A percentile compares a stretch with the other conserved stretches of the same genome.
Conservation (phyloP, 1,139 yeast species). For the Suhomyces taliae region DNA sequence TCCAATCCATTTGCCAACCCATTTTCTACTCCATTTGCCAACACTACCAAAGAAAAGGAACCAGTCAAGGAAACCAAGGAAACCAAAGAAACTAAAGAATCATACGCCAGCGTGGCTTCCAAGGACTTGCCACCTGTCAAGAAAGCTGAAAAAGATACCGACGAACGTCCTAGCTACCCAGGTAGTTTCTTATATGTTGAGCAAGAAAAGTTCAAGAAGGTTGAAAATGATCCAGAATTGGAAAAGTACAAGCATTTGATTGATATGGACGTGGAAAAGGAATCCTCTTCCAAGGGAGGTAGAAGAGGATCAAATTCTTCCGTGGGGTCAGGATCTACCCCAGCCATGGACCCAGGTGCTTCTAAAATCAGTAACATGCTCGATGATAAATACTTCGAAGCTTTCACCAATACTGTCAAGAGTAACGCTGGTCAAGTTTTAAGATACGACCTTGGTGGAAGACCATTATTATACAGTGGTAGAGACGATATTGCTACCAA, state of each 20-base stretch:
- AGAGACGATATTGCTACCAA: constrained; percentile 53
- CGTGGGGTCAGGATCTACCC: constrained; percentile 21
- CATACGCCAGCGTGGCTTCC: constrained; percentile 29
- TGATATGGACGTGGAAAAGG: constrained; percentile 35
- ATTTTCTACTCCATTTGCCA: constrained; percentile 20
- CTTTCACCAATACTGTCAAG: constrained; percentile 69
- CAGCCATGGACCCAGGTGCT: constrained; percentile 35
- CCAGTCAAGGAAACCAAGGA: constrained; percentile 1
- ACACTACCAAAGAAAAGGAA: too few relatives aligned
- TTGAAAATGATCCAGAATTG: constrained; percentile 36
- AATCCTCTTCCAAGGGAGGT: constrained; percentile 4
- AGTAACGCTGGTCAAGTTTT: constrained; percentile 86
- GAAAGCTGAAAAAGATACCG: constrained; percentile 1
- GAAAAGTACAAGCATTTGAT: constrained; percentile 52
- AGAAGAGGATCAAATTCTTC: constrained; percentile 17
- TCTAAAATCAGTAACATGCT: constrained; percentile 51
- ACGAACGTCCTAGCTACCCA: constrained; percentile 50
- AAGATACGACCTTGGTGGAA: constrained; percentile 75
- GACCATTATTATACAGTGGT: constrained; percentile 71
- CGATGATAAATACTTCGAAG: constrained; percentile 77
- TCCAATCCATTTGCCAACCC: constrained; percentile 30
- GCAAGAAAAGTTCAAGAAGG: constrained; percentile 53
- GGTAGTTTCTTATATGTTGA: constrained; percentile 72
- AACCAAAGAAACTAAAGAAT: constrained; percentile 4
- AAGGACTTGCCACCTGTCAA: constrained; percentile 13